A percentile compares a stretch with the other conserved stretches of the same genome.
Conservation (phyloP, 768 basidiomycete species). For the Fomitopsis pulvina region DNA sequence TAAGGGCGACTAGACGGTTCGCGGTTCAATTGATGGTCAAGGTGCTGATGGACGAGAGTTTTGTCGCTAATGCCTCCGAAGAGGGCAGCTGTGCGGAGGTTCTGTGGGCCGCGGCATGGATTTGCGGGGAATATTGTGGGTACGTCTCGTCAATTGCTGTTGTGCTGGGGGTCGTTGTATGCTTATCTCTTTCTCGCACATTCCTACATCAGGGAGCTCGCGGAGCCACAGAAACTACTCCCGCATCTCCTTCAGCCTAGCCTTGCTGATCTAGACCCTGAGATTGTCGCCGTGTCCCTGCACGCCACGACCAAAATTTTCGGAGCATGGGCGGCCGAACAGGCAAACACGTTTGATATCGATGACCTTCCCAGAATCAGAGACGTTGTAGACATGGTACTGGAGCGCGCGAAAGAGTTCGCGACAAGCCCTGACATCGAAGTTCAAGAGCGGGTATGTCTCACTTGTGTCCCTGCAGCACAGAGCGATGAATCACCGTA, state of each 20-base stretch:
- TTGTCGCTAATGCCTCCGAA: slow-evolving; percentile 61
- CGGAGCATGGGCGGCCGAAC: slow-evolving; percentile 73
- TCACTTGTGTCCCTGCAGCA: too few species aligned
- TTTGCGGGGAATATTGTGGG: slow-evolving; percentile 93
- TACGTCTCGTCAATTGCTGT: slow-evolving; percentile 36
- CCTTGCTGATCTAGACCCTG: slow-evolving; percentile 48
- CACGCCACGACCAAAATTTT: slow-evolving; percentile 84
- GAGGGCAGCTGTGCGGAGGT: slow-evolving; percentile 77
- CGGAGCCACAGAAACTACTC: slow-evolving; percentile 69
- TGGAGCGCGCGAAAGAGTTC: slow-evolving; percentile 53
- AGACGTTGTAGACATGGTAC: slow-evolving; percentile 53
- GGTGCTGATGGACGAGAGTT: slow-evolving; percentile 70
- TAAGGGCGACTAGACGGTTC: slow-evolving; percentile 65
- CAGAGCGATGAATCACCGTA: too few species aligned
- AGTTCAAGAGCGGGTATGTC: slow-evolving; percentile 83
- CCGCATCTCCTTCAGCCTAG: slow-evolving; percentile 60
- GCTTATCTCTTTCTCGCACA: not conserved
- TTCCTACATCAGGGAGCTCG: slow-evolving; percentile 51
- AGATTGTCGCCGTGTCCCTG: slow-evolving; percentile 72
- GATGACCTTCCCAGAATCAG: slow-evolving; percentile 62
- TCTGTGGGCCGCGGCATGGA: slow-evolving; percentile 93
- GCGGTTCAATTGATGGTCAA: slow-evolving; percentile 82
- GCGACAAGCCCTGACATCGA: slow-evolving; percentile 66
- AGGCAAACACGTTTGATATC: slow-evolving; percentile 73
- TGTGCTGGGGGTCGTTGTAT: not conserved